Percentiles rank a stretch among this genome's conserved stretches.
These are phyloP conservation scores for Penicillium macrosclerotiorum DNA, from an alignment of 495 filamentous ascomycete species.

Conservation along the genomic window DNA sequence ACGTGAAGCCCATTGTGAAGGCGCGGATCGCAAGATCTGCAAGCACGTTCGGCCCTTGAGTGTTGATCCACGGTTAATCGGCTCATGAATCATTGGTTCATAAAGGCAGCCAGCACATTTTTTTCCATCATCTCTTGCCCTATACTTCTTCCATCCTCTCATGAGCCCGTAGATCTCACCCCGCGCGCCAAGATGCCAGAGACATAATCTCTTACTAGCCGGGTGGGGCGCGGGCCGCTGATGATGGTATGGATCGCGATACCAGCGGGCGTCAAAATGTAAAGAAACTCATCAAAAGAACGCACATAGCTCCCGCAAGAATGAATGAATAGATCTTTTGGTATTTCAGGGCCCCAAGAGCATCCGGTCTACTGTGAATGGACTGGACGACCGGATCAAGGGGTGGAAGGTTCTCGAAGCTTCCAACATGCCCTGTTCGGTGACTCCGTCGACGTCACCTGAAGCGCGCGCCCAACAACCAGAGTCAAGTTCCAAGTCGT, in stretches of 20 bases:
- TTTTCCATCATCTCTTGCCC: background rate
- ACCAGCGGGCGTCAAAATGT: background rate
- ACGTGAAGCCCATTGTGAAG: no score
- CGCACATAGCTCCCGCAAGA: no score
- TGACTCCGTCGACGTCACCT: constrained; percentile 29
- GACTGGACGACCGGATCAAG: background rate
- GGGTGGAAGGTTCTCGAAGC: constrained; percentile 38
- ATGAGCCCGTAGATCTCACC: no score
- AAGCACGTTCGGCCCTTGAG: no score
- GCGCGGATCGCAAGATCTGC: no score
- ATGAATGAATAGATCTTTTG: no score
- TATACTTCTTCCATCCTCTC: no score
- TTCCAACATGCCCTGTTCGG: constrained; percentile 31
- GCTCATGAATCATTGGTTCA: no score
- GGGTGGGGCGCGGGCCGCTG: constrained; percentile 2
- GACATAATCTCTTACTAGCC: constrained; percentile 9
- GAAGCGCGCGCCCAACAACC: constrained; percentile 4
- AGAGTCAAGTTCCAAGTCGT: constrained; percentile 6
- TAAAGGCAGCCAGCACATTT: no score
- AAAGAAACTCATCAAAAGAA: no score
- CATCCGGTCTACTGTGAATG: background rate
- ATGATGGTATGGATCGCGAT: constrained; percentile 15
- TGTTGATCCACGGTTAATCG: no score
- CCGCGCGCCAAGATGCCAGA: constrained; percentile 4
- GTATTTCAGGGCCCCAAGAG: no score